phyloP scores from a whole-genome alignment of 306 rosid species.

The Quercus parvula region DNA sequence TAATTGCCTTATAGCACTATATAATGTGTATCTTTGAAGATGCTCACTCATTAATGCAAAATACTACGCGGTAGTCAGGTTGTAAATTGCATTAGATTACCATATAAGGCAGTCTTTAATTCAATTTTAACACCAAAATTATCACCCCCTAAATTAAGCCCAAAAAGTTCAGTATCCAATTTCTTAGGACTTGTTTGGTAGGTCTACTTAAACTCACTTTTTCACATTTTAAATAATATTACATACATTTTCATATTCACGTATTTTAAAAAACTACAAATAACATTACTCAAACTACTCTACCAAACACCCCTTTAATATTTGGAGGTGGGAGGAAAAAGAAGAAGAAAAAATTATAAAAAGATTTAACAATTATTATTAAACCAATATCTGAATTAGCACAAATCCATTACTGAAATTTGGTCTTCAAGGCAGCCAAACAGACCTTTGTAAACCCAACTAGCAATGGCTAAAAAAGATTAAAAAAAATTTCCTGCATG shows the following conservation, averaged over 20 bases:
- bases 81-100: slow-evolving; percentile 13
- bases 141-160: too few relatives aligned
- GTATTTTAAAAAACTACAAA: too few relatives aligned
- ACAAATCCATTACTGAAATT: background rate
- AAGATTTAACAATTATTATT: background rate
- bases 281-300: too few relatives aligned
- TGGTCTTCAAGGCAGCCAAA: slow-evolving; percentile 7
- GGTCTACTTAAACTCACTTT: too few relatives aligned
- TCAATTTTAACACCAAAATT: background rate
- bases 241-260: too few relatives aligned
- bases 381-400: background rate
- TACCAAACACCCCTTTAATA: too few relatives aligned
- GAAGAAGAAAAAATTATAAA: background rate
- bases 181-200: too few relatives aligned
- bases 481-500: too few relatives aligned
- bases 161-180: too few relatives aligned
- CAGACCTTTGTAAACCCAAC: background rate
- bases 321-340: too few relatives aligned
- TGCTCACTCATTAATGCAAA: background rate
- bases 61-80: slow-evolving; percentile 14
- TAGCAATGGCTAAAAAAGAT: background rate
- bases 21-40: background rate
- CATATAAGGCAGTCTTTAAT: background rate
- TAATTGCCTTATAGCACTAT: slow-evolving; percentile 1
- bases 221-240: too few relatives aligned